Base-by-base conservation (phyloP, 768 basidiomycete species). In the Serendipita sp. region DNA sequence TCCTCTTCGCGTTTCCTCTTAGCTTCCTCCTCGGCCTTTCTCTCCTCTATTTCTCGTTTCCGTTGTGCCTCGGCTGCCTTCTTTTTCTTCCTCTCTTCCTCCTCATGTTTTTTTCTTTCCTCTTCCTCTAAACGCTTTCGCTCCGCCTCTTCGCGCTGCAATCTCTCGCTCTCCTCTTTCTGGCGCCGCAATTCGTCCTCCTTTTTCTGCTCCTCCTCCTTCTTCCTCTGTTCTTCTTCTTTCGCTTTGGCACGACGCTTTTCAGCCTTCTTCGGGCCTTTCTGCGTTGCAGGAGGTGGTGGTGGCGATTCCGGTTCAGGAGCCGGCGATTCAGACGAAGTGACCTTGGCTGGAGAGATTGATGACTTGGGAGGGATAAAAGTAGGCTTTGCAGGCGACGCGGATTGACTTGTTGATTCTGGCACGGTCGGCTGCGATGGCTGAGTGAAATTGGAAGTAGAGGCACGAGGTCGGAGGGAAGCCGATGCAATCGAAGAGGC, bases 1-100 rank as follows among this genome's bases (percentile, higher is more conserved):
- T 6, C 55, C 55, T 60, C 36, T 60, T 60, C 36, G 33, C 55
- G 55, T 29, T 60, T 60, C n/a, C 29, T 37, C 55, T 60, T 60
- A 10, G 33, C 55, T 33, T 31, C 55, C 55, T 60, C 55, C 36
- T 60, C 29, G 11, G 27, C 27, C 55, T 36, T 60, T n/a, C 55
- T 27, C 18, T 31, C 52, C 13, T 53, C 55, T 3, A 29, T 29
- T 37, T 60, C 55, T n/a, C 55, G 55, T n/a, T 60, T 31, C 33
- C 55, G 55, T 8, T n/a, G 18, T 8, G 48, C 48, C 48, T 52
- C 40, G 5, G 40, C 48, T n/a, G 5, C 55, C 33, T 29, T 60
- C 33, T 10, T 4, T 34, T 27, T 23, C 16, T 2, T 31, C 55
- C 31, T 60, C 48, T 60, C 36, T 36, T 60, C 55, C 55, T 60